Percentiles rank a stretch among this genome's conserved stretches.
Conservation (phyloP, 1,139 yeast genomes). For the Protomyces arabidopsidicola region DNA sequence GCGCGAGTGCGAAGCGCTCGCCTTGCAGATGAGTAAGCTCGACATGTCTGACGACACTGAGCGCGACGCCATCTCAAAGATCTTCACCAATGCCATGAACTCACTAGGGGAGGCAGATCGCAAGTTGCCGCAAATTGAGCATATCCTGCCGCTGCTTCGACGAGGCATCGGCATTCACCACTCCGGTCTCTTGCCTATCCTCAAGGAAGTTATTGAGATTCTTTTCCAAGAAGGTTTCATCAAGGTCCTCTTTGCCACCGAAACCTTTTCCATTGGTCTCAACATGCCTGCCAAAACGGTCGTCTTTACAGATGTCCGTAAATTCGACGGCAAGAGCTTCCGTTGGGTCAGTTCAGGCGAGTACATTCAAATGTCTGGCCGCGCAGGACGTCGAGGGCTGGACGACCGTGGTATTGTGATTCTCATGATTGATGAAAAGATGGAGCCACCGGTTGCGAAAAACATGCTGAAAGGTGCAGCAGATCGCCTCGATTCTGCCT, state of each 20-base stretch:
- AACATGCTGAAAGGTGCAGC: conserved; percentile 99
- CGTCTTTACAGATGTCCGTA: conserved; percentile 93
- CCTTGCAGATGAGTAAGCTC: conserved; percentile 87
- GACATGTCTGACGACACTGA: conserved; percentile 88
- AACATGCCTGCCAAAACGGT: conserved; percentile 99
- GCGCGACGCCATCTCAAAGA: conserved; percentile 79
- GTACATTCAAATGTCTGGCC: conserved; percentile 98
- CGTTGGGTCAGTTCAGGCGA: conserved; percentile 99
- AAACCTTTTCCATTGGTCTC: conserved; percentile 95
- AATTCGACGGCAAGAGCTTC: conserved; percentile 96
- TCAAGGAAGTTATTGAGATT: conserved; percentile 94
- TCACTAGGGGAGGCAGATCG: conserved; percentile 84
- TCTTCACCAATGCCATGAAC: conserved; percentile 82
- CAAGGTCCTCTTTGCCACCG: conserved; percentile 94
- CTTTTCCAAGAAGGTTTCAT: conserved; percentile 93
- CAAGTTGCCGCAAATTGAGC: conserved; percentile 89
- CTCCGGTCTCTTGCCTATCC: conserved; percentile 89
- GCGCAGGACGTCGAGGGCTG: conserved; percentile 99
- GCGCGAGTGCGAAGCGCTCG: conserved; percentile 91
- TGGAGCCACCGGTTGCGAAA: conserved; percentile 98
- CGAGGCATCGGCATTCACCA: conserved; percentile 99
- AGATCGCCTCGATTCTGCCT: conserved; percentile 91
- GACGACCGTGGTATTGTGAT: conserved; percentile 99
- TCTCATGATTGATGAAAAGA: conserved; percentile 97
- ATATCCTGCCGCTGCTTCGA: conserved; percentile 75